Base-by-base conservation (phyloP, 106 monocot genomes). In the Apostasia shenzhenica region DNA sequence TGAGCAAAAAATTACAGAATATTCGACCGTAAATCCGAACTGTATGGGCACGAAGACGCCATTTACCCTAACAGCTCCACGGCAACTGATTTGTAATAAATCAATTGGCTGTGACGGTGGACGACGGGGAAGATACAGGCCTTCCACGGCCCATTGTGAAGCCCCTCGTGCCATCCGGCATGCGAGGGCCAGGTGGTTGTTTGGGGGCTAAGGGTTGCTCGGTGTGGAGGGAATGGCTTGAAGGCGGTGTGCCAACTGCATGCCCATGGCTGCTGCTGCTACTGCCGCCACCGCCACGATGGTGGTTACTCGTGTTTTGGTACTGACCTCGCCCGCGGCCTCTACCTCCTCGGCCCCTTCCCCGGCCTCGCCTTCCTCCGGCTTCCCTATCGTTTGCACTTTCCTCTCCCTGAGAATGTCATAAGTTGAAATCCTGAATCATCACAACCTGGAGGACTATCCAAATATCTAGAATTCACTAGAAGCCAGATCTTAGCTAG, bases 91-190 rank as follows among this genome's bases (percentile, higher is more conserved):
- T 26, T 26, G 26, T 26, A 26, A 26, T 26, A 26, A 26, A 26
- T 26, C 26, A 26, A 26, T 26, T 26, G 26, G 26, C 26, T 26
- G 26, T 26, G 26, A 11, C 38, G 41, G 40, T 48, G 5, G 58
- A 57, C 37, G 67, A 50, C 52, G 41, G 12, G 6, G 39, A 49
- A 6, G 9, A 2, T 26, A 60, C 54, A 26, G 59, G 85, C 71
- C 77, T 80, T 6, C 92, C 92, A n/a, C 92, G 71, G 40, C 92
- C 92, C 78, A 88, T 81, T 6, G 85, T 77, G 70, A 92, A 92
- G 41, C 91, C 91, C 58, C 74, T 80, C 0, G 91, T 92, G 47
- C 91, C 91, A 67, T 92, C 85, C 42, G 91, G 91, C 91, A 92
- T 92, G 12, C 91, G 78, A 6, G 91, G 91, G 0, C 84, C 91